Conservation (phyloP, 1,284 basidiomycete species). For the Flammula alnicola region DNA sequence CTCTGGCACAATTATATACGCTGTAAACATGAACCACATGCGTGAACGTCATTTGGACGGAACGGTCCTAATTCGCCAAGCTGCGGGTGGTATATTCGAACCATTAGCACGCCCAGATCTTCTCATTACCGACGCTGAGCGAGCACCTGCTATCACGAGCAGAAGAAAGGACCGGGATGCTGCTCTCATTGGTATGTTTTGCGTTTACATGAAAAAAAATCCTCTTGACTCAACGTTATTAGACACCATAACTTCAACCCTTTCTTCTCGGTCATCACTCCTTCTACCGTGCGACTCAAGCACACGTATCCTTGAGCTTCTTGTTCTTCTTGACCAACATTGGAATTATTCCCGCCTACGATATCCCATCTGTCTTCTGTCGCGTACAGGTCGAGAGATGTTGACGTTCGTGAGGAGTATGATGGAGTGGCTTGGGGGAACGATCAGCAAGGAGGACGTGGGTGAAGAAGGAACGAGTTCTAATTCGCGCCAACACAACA, state of each 20-base stretch:
- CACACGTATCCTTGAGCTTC: constrained; percentile 90
- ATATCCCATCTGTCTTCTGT: constrained; percentile 91
- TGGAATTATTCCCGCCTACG: constrained; percentile 88
- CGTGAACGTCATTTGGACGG: constrained; percentile 96
- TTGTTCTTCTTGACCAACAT: constrained; percentile 96
- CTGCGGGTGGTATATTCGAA: constrained; percentile 82
- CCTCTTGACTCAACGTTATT: constrained; percentile 15
- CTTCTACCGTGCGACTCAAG: constrained; percentile 94
- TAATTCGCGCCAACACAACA: constrained; percentile 55
- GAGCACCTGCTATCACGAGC: constrained; percentile 81
- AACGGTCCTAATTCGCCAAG: constrained; percentile 80
- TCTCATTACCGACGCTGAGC: constrained; percentile 92
- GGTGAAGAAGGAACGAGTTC: constrained; percentile 69
- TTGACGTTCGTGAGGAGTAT: constrained; percentile 93
- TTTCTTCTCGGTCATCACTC: constrained; percentile 78
- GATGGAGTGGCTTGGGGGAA: constrained; percentile 99
- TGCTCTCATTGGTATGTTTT: constrained; percentile 76
- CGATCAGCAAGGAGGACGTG: constrained; percentile 87
- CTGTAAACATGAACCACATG: constrained; percentile 97
- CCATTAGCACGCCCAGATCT: constrained; percentile 89
- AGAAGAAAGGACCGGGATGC: constrained; percentile 92
- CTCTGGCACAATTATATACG: constrained; percentile 94
- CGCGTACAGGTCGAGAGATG: constrained; percentile 92
- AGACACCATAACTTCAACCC: constrained; percentile 88
- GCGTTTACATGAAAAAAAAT: not conserved